A percentile compares a stretch with the other conserved stretches of the same genome.
phyloP scores from a whole-genome alignment of 1,284 basidiomycete genomes.

The Exobasidium rhododendri region DNA sequence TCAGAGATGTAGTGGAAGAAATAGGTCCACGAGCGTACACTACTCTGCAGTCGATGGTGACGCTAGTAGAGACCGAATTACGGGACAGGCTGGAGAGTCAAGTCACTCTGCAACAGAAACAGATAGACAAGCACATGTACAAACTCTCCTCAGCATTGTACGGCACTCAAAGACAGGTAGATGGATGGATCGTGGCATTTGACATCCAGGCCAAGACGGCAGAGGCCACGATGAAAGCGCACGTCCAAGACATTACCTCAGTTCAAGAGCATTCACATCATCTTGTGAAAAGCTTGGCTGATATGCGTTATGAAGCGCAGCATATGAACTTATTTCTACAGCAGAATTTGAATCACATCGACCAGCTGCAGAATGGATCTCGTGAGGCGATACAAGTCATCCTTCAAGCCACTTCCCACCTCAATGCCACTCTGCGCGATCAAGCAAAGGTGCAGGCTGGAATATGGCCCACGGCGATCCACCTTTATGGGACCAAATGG shows the following conservation, averaged over 20 bases:
- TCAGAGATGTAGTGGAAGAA: not conserved
- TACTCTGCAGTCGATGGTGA: not conserved
- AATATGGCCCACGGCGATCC: not conserved
- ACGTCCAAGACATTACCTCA: not conserved
- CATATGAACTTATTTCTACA: not conserved
- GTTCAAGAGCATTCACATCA: not conserved
- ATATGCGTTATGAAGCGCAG: not conserved
- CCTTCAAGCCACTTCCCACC: not conserved
- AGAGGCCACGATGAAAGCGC: not conserved
- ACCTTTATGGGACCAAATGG: not conserved
- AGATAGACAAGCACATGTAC: not conserved
- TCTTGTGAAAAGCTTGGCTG: not conserved
- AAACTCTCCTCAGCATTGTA: not conserved
- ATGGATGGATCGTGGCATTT: not conserved
- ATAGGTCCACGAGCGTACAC: not conserved
- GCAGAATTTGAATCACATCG: not conserved
- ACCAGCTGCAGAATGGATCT: not conserved
- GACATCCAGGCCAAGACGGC: not conserved
- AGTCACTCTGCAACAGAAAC: not conserved
- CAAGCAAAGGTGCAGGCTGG: not conserved
- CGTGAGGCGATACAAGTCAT: not conserved
- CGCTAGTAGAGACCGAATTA: not conserved
- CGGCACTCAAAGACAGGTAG: not conserved
- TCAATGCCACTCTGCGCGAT: not conserved
- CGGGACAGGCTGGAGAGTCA: not conserved